Evolutionary conservation across 768 basidiomycete genomes (phyloP), one percentile per base, ranked within the genome.

Genomic region (Tylopilus sp.): DNA sequence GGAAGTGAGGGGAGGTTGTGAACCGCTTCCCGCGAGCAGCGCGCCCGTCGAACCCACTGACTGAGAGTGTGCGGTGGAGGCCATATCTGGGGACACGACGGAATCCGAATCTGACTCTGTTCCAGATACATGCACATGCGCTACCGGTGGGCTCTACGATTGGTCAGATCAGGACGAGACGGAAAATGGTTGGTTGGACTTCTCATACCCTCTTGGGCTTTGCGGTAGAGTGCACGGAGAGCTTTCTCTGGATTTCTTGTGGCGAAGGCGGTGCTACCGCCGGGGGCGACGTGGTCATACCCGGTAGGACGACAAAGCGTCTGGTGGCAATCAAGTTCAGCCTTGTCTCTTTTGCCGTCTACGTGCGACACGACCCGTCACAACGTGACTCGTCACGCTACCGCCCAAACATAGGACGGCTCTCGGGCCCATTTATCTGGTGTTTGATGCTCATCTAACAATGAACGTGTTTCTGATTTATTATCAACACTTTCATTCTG

Each of bases 51-150:
- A 63, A 36, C 65, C 61, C 47, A 69, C 57, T 56, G 78, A 60
- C 43, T 75, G 67, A 13, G 64, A 62, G 28, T 66, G 58, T 26
- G 68, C 53, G 21, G 78, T 65, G 5, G 74, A 67, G 43, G 72
- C 62, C 33, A 76, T 58, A 57, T 86, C 86, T 30, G 83, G 79
- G 1, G 78, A 71, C 55, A 82, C 60, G 49, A 81, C 73, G 6
- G 88, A 86, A 70, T 92, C 90, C 36, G 88, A 91, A 68, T 91
- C 90, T n/a, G 87, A 90, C 68, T 92, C 90, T 51, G 83, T 88
- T 31, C 87, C 86, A 50, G 88, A 88, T 13, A 85, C 74, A 62
- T 55, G 68, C 57, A 49, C 62, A 50, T 49, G 69, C 30, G 61
- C 57, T 49, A 50, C 61, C 13, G 49, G 67, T 64, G 56, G 68